Evolutionary conservation across 2,329 filamentous ascomycete genomes (phyloP).

Genomic region (Claviceps sp.): DNA sequence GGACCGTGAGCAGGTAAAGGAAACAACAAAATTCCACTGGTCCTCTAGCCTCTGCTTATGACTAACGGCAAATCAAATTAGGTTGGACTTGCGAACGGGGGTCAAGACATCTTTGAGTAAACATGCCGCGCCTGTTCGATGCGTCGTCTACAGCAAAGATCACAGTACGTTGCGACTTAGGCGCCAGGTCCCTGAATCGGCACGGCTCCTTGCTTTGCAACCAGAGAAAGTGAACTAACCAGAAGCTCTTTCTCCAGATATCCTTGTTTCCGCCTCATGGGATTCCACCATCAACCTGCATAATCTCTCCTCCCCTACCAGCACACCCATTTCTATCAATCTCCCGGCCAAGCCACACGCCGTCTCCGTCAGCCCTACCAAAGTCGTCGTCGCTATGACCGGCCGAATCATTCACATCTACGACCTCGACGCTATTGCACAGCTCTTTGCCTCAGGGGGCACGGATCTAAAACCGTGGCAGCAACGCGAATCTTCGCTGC

Average conservation of each 20-base stretch:
- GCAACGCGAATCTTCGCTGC: conserved; percentile 80
- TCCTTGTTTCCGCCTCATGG: conserved; percentile 88
- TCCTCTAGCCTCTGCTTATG: no score
- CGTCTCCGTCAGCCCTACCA: conserved; percentile 61
- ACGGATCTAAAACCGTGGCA: conserved; percentile 68
- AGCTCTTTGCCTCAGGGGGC: conserved; percentile 33
- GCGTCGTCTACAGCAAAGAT: conserved; percentile 66
- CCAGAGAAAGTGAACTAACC: background rate
- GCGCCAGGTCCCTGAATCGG: no score
- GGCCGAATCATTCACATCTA: conserved; percentile 90
- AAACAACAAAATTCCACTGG: background rate
- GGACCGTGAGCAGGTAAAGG: conserved; percentile 60
- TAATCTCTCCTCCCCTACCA: conserved; percentile 40
- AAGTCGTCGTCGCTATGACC: conserved; percentile 91
- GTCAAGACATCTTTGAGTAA: conserved; percentile 63
- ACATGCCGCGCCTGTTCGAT: conserved; percentile 68
- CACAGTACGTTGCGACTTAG: conserved; percentile 37
- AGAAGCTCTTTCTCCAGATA: conserved; percentile 26
- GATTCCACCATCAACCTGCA: conserved; percentile 83
- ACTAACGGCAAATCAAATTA: conserved; percentile 10
- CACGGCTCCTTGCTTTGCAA: no score
- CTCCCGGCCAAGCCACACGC: conserved; percentile 85
- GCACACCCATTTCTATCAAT: conserved; percentile 47
- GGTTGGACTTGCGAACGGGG: conserved; percentile 57
- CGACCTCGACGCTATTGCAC: conserved; percentile 58